Evolutionary conservation across 2,329 filamentous ascomycete species (phyloP), one percentile per base, ranked within the genome.

Genomic region (Clonostachys solani): DNA sequence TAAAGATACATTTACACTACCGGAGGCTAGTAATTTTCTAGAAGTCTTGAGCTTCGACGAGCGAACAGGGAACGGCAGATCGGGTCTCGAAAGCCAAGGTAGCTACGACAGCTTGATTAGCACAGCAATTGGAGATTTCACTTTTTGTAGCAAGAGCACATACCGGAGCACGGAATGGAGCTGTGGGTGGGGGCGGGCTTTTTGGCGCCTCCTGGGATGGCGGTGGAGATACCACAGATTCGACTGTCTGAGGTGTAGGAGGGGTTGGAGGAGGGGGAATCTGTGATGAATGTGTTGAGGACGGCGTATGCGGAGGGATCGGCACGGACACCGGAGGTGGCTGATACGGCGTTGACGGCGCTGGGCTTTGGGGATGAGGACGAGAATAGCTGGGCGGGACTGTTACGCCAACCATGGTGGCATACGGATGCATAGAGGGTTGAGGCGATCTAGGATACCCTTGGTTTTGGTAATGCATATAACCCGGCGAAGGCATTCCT

Each of bases 11-110:
- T 64, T 55, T 34, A 66, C 56, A 6, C 62, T 61, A 37, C 70
- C 60, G 7, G 63, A 58, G 16, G 60, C 62, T 18, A 73, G 52
- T 7, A 59, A 61, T 54, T 67, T 74, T 60, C 72, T 74, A 53
- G 67, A 71, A 35, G 67, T 64, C 55, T 65, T 72, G 12, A 64
- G 61, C 38, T 64, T 67, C 12, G 56, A 52, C 33, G 60, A 58
- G 55, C 59, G 60, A 43, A 53, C 56, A 12, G 81, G 80, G 56
- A 81, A 85, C 10, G 69, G 65, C 29, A 64, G 55, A 33, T 78
- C 74, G 5, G 77, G 75, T 33, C 62, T 63, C 1, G 80, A 82
- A 23, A 73, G 56, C 80, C 81, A 84, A 10, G 81, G 81, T 10
- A 84, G 64, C 78, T 83, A 35, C 17, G 29, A 47, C 17, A 51